These are phyloP conservation scores for Fusarium brachygibbosum DNA, from an alignment of 2,329 filamentous ascomycete species.

Conservation along the genomic window DNA sequence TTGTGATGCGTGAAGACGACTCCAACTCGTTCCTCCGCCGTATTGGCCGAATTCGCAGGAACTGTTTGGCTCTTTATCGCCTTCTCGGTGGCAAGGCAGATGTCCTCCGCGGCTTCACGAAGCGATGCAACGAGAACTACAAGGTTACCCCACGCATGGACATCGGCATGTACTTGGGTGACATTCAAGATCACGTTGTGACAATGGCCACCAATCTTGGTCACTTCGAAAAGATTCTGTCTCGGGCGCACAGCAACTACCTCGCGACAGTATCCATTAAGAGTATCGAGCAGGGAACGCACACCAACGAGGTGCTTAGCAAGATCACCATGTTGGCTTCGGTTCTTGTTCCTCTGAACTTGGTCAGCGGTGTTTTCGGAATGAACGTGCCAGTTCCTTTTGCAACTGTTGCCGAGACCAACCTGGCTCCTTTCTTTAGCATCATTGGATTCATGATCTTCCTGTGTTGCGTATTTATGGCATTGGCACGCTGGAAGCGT, in stretches of 20 bases:
- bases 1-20: conserved; percentile 90
- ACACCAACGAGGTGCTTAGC: conserved; percentile 89
- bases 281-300: conserved; percentile 88
- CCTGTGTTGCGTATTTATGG: conserved; percentile 63
- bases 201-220: conserved; percentile 98
- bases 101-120: conserved; percentile 96
- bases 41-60: conserved; percentile 92
- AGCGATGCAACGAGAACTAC: conserved; percentile 98
- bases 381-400: conserved; percentile 89
- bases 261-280: conserved; percentile 94
- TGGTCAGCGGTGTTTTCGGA: conserved; percentile 88
- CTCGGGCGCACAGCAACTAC: conserved; percentile 94
- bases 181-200: conserved; percentile 99
- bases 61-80: conserved; percentile 92
- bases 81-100: conserved; percentile 98
- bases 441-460: conserved; percentile 61
- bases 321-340: conserved; percentile 96
- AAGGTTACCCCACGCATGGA: conserved; percentile 95
- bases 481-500: conserved; percentile 60
- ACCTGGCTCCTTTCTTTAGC: conserved; percentile 57
- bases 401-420: conserved; percentile 57
- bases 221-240: conserved; percentile 98
- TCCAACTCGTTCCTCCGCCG: conserved; percentile 87
- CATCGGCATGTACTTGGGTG: conserved; percentile 94
- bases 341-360: conserved; percentile 94